Base-by-base conservation (phyloP, 192 early-diverging fungal genomes). In the Coemansia sp. region DNA sequence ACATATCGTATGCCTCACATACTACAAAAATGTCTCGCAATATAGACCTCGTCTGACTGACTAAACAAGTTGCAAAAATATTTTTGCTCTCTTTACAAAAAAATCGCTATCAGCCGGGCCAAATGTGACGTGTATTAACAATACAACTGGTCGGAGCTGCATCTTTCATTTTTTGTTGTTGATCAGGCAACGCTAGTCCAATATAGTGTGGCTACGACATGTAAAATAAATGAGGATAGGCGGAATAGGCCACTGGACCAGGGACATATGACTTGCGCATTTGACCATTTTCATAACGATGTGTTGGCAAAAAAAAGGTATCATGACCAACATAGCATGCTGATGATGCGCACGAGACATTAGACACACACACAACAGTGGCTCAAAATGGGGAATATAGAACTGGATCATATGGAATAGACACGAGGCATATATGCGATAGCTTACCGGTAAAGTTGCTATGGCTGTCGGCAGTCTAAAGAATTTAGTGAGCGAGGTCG, bases 111-210 rank as follows among this genome's bases (percentile, higher is more conserved):
- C 49, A 52, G 49, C 49, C 49, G 49, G 20, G 20, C 49, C 49
- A 52, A 52, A 8, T 52, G 49, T 52, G 49, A 52, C 9, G 49
- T 22, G 20, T 9, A 52, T 52, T 52, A 52, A 52, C 49, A 22
- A 10, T n/a, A 3, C 49, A 52, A 22, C n/a, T 3, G 49, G 20
- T 52, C 20, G n/a, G 49, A 24, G n/a, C 49, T 24, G n/a, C 7
- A 52, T 20, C 3, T 27, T 52, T 22, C n/a, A 20, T 49, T 49
- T 52, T 29, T 29, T 29, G 27, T 29, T 29, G 27, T 52, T 50
- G 49, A 52, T 52, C 49, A 52, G 49, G 49, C 49, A 52, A 22
- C 49, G 49, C 49, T 52, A 52, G n/a, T 52, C 49, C 49, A 22
- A 22, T 22, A 52, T 52, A 52, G 49, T 52, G 49, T 52, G 22